Evolutionary conservation across 352 stramenopile species (phyloP).

Genomic region (Pythium vanterpoolii): DNA sequence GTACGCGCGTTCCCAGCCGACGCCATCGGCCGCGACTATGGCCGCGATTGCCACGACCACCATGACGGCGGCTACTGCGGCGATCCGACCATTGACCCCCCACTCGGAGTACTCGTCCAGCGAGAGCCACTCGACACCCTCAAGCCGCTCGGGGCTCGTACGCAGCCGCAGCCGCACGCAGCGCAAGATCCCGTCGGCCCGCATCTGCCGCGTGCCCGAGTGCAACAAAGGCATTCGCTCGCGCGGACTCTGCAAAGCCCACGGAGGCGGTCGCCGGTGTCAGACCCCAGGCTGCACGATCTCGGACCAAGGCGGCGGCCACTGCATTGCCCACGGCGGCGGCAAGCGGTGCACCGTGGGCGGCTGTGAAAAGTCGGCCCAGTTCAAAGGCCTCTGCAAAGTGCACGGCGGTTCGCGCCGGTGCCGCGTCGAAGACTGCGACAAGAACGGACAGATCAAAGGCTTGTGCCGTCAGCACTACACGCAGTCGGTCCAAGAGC

Average conservation of each 20-base stretch:
- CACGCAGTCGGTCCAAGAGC: slow-evolving; percentile 22
- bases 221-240: slow-evolving; percentile 85
- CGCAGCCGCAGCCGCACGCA: slow-evolving; percentile 3
- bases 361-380: slow-evolving; percentile 76
- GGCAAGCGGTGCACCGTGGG: slow-evolving; percentile 77
- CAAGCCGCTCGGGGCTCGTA: not conserved
- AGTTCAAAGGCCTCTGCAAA: slow-evolving; percentile 83
- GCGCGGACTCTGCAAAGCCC: slow-evolving; percentile 77
- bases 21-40: not conserved
- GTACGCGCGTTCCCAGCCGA: not conserved
- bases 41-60: not conserved
- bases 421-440: slow-evolving; percentile 65
- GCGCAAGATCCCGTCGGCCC: slow-evolving; percentile 35
- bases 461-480: slow-evolving; percentile 73
- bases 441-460: slow-evolving; percentile 83
- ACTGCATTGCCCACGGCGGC: slow-evolving; percentile 78
- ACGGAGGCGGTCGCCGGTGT: slow-evolving; percentile 79
- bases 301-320: slow-evolving; percentile 81
- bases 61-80: not conserved
- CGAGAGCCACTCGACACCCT: slow-evolving; percentile 11
- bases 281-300: slow-evolving; percentile 75
- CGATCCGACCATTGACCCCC: slow-evolving; percentile 7
- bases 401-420: slow-evolving; percentile 74
- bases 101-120: slow-evolving; percentile 18
- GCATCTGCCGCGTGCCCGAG: slow-evolving; percentile 69